Base-by-base conservation (phyloP, 2,329 filamentous ascomycete species). In the Verticillium albo-atrum region DNA sequence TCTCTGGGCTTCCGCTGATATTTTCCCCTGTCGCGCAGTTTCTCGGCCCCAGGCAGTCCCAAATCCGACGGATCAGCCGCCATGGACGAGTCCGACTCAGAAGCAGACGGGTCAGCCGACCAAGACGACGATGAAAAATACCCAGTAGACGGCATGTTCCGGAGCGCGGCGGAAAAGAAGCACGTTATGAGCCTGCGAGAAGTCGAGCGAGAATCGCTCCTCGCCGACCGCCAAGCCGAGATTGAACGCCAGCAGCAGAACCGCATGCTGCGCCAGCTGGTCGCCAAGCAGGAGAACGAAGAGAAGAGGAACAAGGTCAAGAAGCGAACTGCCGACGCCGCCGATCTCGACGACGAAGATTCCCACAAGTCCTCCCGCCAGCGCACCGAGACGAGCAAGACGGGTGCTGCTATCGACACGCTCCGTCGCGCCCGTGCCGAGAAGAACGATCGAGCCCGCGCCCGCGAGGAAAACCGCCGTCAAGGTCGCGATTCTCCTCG, bases 161-260 rank as follows among this genome's bases (percentile, higher is more conserved):
- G 85, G 67, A 90, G 86, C 65, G 81, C 86, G 52, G 82, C 85
- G 42, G 91, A 95, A 70, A 93, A 91, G 73, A 82, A 82, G 7
- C 81, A 89, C 56, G 95, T 99, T 63, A 88, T 95, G 83, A 84
- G 82, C 59, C 87, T 97, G 83, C 89, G 92, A 30, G 93, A 98
- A 77, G 88, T 98, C 56, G 88, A 96, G 70, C 89, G 94, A 63
- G 95, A 99, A 74, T 87, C 92, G 71, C 88, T 97, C 52, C 84
- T 99, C 6, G 94, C 92, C 23, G 91, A 96, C 66, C 91, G 95
- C 65, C 89, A 89, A 35, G 87, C 91, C 67, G 88, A 95, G 72
- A 88, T 93, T 60, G 90, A 95, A 69, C 87, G 88, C 57, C 88
- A 90, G 67, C 85, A 89, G 61, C 94, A 97, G 75, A 92, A 95